Base-by-base conservation (phyloP, 2,329 filamentous ascomycete species). In the Elsinoe arachidis region DNA sequence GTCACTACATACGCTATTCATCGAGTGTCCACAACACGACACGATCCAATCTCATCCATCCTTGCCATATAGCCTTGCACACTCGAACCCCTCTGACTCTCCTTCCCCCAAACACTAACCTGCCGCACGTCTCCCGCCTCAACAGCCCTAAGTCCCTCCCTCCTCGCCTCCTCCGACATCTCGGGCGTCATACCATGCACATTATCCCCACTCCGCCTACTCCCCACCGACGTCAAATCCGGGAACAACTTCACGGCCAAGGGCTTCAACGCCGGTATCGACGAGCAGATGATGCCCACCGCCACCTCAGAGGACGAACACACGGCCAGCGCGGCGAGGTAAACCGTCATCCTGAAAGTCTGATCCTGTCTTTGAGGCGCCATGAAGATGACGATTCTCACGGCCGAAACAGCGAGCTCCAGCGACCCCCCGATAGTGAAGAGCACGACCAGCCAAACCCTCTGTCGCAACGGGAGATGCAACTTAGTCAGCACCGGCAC, bases 241-340 rank as follows among this genome's bases (percentile, higher is more conserved):
- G 73, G 73, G 15, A 70, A 68, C 39, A 69, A 59, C 12, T 64
- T 66, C 5, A 64, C 62, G 49, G 76, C 58, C 5, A 76, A 63
- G 3, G 72, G 73, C 54, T 74, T 75, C 59, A 76, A 67, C 1
- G 73, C 71, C 0, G 75, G 63, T 17, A 76, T 59, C 1, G 70
- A 76, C 6, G 73, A 73, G 61, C 72, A 76, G 3, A 73, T 69
- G 60, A 76, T 74, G 30, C 73, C 72, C 1, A 74, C 66, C 51
- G 76, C 75, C 39, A 71, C 66, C 63, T 77, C 74, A 38, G 72
- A 64, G 1, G 67, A 67, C 1, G 71, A 73, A 67, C 72, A 76
- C 5, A 72, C 67, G 3, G n/a, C 52, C 10, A 55, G 21, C 7
- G 67, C 59, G 10, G 63, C 62, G 11, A 63, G 59, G 53, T 68